These are phyloP conservation scores for Aspergillus sp. DNA, from an alignment of 2,329 filamentous ascomycete genomes.

Conservation along the genomic window DNA sequence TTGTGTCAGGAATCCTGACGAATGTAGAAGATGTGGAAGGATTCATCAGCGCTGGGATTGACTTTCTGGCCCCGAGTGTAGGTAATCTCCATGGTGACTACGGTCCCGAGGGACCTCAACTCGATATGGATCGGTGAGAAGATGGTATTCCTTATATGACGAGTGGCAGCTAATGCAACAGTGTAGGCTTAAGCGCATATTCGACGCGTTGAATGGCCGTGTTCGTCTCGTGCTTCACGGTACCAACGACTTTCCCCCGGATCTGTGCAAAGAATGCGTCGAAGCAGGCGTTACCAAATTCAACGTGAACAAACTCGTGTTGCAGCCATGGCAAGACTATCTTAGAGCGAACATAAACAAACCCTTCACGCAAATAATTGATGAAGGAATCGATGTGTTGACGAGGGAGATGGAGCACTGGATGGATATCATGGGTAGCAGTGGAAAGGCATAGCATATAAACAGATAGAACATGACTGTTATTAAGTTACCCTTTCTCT, in stretches of 20 bases:
- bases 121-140: slow-evolving; percentile 36
- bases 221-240: slow-evolving; percentile 50
- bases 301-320: slow-evolving; percentile 49
- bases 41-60: slow-evolving; percentile 61
- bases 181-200: slow-evolving; percentile 42
- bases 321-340: slow-evolving; percentile 40
- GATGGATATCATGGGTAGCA: slow-evolving; percentile 41
- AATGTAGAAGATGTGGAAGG: slow-evolving; percentile 60
- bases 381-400: slow-evolving; percentile 44
- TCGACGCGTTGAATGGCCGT: slow-evolving; percentile 39
- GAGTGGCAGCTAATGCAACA: slow-evolving; percentile 16
- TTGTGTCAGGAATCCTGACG: slow-evolving; percentile 45
- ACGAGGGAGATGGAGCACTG: slow-evolving; percentile 45
- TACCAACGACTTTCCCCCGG: slow-evolving; percentile 47
- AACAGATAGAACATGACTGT: not conserved
- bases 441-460: slow-evolving; percentile 2
- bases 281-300: slow-evolving; percentile 47
- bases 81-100: slow-evolving; percentile 68
- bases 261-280: slow-evolving; percentile 46
- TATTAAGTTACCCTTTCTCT: not conserved
- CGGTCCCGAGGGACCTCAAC: slow-evolving; percentile 52
- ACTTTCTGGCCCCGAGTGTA: slow-evolving; percentile 64
- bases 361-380: slow-evolving; percentile 45
- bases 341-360: slow-evolving; percentile 38
- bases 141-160: not conserved